These are phyloP conservation scores for Cicer chorassanicum DNA, from an alignment of 306 rosid genomes.

Conservation along the genomic window DNA sequence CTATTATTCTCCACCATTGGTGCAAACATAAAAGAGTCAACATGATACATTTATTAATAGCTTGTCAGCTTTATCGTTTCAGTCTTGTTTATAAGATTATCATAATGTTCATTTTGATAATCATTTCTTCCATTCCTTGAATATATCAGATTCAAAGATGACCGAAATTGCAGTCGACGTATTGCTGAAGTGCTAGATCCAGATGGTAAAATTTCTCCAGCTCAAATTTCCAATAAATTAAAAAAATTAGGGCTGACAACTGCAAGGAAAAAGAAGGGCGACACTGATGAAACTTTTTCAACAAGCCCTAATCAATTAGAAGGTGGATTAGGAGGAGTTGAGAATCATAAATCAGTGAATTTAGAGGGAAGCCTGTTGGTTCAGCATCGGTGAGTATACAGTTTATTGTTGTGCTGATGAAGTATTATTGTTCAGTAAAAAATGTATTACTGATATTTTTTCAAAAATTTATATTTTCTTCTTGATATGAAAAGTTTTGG, in stretches of 20 bases:
- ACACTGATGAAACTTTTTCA: slow-evolving; percentile 42
- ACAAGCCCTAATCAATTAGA: slow-evolving; percentile 50
- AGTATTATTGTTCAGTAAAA: too few relatives aligned
- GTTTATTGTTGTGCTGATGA: slow-evolving; percentile 33
- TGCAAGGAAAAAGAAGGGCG: slow-evolving; percentile 56
- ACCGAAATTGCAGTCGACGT: slow-evolving; percentile 61
- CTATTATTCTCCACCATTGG: not conserved
- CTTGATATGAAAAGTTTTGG: not conserved
- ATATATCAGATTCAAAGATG: slow-evolving; percentile 70
- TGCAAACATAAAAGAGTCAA: slow-evolving; percentile 6
- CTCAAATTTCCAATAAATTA: slow-evolving; percentile 74
- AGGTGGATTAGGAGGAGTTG: slow-evolving; percentile 42
- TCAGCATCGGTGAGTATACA: slow-evolving; percentile 62
- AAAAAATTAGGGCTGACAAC: slow-evolving; percentile 68
- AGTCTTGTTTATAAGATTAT: slow-evolving; percentile 20
- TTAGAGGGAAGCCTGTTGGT: slow-evolving; percentile 48
- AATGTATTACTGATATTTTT: slow-evolving; percentile 17
- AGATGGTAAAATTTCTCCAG: slow-evolving; percentile 68
- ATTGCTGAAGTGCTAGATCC: slow-evolving; percentile 78
- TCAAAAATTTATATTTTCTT: slow-evolving; percentile 14
- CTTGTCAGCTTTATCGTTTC: not conserved
- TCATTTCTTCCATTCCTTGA: slow-evolving; percentile 31
- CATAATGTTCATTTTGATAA: slow-evolving; percentile 27
- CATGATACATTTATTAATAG: slow-evolving; percentile 9
- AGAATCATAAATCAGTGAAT: slow-evolving; percentile 46